A percentile compares a stretch with the other conserved stretches of the same genome.
Conservation (phyloP, 768 basidiomycete species). For the Termitomyces eurrhizus region DNA sequence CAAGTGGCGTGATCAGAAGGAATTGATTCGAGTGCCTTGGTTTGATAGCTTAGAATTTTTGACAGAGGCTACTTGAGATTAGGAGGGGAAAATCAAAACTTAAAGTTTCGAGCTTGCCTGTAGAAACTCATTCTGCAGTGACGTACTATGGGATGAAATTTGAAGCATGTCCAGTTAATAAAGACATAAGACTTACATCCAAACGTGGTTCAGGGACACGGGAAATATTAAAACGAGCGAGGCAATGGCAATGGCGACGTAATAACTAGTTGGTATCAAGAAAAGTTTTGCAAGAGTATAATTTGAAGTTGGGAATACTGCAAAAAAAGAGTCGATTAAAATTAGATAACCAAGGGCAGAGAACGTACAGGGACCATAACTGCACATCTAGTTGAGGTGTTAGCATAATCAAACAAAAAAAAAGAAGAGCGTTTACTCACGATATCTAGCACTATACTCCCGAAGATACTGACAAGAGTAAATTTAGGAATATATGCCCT, state of each 20-base stretch:
- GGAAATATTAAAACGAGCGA: conserved; percentile 39
- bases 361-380: conserved; percentile 31
- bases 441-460: conserved; percentile 40
- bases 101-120: conserved; percentile 19
- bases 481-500: conserved; percentile 39
- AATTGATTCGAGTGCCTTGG: conserved; percentile 23
- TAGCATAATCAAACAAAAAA: neutral
- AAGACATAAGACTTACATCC: conserved; percentile 25
- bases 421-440: conserved; percentile 14
- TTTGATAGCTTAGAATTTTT: conserved; percentile 30
- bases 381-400: conserved; percentile 27
- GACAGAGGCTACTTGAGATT: conserved; percentile 24
- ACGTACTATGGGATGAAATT: conserved; percentile 18
- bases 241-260: conserved; percentile 36
- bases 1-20: conserved; percentile 34
- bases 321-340: neutral
- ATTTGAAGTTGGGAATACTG: conserved; percentile 35
- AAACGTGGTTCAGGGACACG: conserved; percentile 39
- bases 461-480: conserved; percentile 36
- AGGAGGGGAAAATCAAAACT: neutral
- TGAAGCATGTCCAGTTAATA: neutral
- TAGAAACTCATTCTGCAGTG: conserved; percentile 25
- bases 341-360: neutral
- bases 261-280: conserved; percentile 35
- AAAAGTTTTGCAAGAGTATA: conserved; percentile 38